A percentile compares a stretch with the other conserved stretches of the same genome.
phyloP scores from a whole-genome alignment of 148 eudicot species.

The Silene uniflora region DNA sequence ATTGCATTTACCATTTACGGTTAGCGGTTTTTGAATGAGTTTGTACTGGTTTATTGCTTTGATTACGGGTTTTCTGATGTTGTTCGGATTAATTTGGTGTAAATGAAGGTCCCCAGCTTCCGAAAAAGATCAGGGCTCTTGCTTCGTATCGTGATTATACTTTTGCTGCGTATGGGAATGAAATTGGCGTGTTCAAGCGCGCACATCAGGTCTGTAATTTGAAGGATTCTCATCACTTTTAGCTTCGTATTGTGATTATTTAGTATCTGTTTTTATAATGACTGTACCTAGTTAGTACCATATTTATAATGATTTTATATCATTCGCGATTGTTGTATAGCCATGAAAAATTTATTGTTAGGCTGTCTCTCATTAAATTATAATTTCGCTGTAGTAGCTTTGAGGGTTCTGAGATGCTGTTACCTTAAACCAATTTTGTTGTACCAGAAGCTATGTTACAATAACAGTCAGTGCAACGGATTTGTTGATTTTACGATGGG shows the following conservation, averaged over 20 bases:
- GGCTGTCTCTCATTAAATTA: too few species aligned
- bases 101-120: conserved; percentile 87
- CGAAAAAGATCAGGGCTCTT: conserved; percentile 90
- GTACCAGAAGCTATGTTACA: neutral
- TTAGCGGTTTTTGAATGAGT: neutral
- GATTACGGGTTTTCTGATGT: neutral
- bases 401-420: neutral
- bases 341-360: too few species aligned
- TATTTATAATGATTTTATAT: too few species aligned
- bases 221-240: neutral
- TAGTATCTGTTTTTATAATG: too few species aligned
- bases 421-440: neutral
- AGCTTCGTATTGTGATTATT: neutral
- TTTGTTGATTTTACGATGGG: too few species aligned
- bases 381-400: neutral
- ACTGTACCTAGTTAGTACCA: too few species aligned
- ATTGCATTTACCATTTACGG: neutral
- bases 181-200: conserved; percentile 88
- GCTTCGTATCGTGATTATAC: conserved; percentile 94
- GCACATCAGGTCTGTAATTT: conserved; percentile 69
- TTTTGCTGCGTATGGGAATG: conserved; percentile 86
- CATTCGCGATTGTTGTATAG: too few species aligned
- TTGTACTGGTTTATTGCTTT: neutral
- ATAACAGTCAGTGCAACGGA: too few species aligned
- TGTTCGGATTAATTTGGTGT: conserved; percentile 13